These are phyloP conservation scores for Platanthera zijinensis DNA, from an alignment of 106 monocot species.

Conservation along the genomic window DNA sequence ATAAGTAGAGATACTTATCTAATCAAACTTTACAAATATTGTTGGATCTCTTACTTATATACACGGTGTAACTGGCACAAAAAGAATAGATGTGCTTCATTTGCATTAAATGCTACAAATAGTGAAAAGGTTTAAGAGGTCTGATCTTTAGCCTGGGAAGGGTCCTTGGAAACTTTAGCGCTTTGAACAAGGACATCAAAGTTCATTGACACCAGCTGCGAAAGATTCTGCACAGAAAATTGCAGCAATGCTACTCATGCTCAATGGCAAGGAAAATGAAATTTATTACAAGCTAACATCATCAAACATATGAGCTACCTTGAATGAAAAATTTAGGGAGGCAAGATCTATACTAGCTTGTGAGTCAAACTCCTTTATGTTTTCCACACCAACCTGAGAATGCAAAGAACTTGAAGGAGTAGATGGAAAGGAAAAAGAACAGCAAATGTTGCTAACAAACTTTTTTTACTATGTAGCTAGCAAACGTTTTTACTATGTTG, in stretches of 20 bases:
- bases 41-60: neutral
- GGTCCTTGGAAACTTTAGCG: conserved; percentile 31
- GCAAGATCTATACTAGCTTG: conserved; percentile 38
- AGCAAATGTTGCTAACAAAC: neutral
- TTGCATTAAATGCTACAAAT: neutral
- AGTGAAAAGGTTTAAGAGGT: neutral
- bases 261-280: neutral
- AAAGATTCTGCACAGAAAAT: conserved; percentile 44
- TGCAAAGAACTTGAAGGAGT: neutral
- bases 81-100: neutral
- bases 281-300: conserved; percentile 18
- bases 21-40: neutral
- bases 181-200: conserved; percentile 54
- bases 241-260: neutral
- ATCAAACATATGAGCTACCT: conserved; percentile 40
- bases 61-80: neutral
- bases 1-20: neutral
- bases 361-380: conserved; percentile 28
- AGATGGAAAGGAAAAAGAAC: neutral
- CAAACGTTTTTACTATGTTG: no score
- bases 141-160: conserved; percentile 25
- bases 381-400: conserved; percentile 28
- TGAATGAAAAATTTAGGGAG: conserved; percentile 70
- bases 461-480: neutral
- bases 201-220: conserved; percentile 64